These are phyloP conservation scores for Lactifluus volemus DNA, from an alignment of 768 basidiomycete species.

Conservation along the genomic window DNA sequence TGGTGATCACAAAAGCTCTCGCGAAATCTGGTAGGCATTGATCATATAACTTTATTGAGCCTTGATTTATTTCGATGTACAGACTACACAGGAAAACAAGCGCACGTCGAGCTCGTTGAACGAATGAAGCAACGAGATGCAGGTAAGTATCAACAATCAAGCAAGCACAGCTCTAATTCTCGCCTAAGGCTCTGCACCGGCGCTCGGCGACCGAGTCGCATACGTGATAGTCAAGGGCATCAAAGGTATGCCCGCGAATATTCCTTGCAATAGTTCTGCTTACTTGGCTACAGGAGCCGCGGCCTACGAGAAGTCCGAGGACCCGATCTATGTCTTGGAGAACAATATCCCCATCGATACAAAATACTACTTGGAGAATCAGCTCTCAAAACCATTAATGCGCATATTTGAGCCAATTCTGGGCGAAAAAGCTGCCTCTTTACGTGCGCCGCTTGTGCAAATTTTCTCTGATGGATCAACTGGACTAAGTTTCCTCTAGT, in stretches of 20 bases:
- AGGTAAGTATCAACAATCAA: constrained; percentile 33
- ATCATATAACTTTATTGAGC: not conserved
- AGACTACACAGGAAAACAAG: constrained; percentile 95
- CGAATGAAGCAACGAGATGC: constrained; percentile 96
- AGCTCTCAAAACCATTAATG: constrained; percentile 93
- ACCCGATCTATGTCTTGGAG: constrained; percentile 94
- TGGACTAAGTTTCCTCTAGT: constrained; percentile 40
- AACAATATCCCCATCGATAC: constrained; percentile 98
- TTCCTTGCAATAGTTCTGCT: not conserved
- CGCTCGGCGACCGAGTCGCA: constrained; percentile 96
- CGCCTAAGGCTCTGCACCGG: constrained; percentile 77
- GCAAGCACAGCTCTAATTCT: not conserved
- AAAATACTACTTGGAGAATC: constrained; percentile 96
- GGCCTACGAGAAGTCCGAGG: constrained; percentile 98
- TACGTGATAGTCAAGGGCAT: constrained; percentile 98
- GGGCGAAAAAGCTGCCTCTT: constrained; percentile 79
- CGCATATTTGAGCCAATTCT: constrained; percentile 97
- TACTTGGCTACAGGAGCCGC: constrained; percentile 60
- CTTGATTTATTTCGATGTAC: not conserved
- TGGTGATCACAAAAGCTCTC: constrained; percentile 97
- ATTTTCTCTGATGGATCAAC: not conserved
- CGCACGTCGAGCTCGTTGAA: constrained; percentile 92
- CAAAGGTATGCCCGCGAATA: constrained; percentile 46
- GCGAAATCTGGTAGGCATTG: constrained; percentile 62
- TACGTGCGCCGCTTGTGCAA: constrained; percentile 46